Base-by-base conservation (phyloP, 129 eudicot genomes). In the Artemisia tridentata region DNA sequence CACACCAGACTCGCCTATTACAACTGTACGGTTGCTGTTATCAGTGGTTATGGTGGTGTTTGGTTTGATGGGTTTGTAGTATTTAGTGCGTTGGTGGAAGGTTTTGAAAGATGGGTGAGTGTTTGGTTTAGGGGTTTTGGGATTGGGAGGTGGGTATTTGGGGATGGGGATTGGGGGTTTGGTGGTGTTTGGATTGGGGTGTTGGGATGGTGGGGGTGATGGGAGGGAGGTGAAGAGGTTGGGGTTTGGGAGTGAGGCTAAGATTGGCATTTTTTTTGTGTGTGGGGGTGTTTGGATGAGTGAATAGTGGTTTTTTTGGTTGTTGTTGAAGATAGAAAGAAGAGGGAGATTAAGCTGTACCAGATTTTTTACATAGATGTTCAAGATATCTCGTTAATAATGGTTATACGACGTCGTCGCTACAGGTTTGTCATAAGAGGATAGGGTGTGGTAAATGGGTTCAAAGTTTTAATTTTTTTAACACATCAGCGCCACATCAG, bases 161-260 rank as follows among this genome's bases (percentile, higher is more conserved):
- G 96, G 97, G 49, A 86, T 81, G 25, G 96, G 96, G 57, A 88
- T 88, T 50, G 88, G 95, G 72, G 84, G 88, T 79, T 80, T 72
- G 80, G 58, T 51, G 96, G 68, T 61, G 85, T 78, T 58, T 29
- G 62, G 67, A 8, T 21, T 21, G 15, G 73, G 83, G 41, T 65
- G 54, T 23, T 50, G 77, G 5, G 80, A 80, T 1, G 84, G 93
- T 23, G 96, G 83, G 9, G 78, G 79, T 21, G 91, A 72, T 65
- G 96, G 98, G 67, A 88, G 86, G 19, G 81, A 69, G 47, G 95
- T 81, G 87, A 87, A 93, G 78, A 85, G 95, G 67, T 85, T 86
- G 13, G 76, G 86, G 62, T 71, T 79, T 60, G 88, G 86, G 63
- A 87, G 81, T 12, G 88, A 58, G 29, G 95, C 87, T 27, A 88